Conservation (phyloP, 2,329 filamentous ascomycete species). For the Macrophomina phaseolina region DNA sequence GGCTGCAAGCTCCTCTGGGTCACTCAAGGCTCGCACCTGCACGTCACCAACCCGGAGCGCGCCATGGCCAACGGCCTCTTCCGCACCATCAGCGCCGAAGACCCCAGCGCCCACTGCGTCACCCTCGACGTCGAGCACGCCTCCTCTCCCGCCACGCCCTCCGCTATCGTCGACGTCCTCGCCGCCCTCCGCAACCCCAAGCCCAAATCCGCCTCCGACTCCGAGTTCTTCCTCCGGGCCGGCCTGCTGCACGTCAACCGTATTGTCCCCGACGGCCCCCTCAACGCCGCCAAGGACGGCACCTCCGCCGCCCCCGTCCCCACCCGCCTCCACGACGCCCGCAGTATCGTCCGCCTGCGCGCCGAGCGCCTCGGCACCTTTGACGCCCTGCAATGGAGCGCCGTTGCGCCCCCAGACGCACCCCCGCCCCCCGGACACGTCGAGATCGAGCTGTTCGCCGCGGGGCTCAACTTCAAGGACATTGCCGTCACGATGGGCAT, state of each 20-base stretch:
- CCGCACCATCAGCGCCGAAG: slow-evolving; percentile 16
- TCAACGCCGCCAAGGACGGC: slow-evolving; percentile 1
- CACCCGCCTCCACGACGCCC: slow-evolving; percentile 13
- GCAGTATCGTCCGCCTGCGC: slow-evolving; percentile 19
- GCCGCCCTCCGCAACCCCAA: background rate
- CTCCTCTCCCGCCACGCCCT: background rate
- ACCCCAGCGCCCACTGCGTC: background rate
- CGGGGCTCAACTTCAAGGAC: slow-evolving; percentile 33
- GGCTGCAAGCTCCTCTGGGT: slow-evolving; percentile 10
- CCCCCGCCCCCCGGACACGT: slow-evolving; percentile 29
- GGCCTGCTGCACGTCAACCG: slow-evolving; percentile 1
- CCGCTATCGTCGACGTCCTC: slow-evolving; percentile 1
- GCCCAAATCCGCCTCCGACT: background rate
- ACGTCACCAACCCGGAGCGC: background rate
- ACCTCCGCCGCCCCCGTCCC: background rate
- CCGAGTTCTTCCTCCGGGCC: slow-evolving; percentile 12
- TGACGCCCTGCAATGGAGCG: slow-evolving; percentile 28
- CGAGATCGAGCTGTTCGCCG: slow-evolving; percentile 31
- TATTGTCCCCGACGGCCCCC: background rate
- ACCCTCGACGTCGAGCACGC: slow-evolving; percentile 11
- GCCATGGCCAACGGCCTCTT: slow-evolving; percentile 3
- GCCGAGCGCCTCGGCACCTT: slow-evolving; percentile 29
- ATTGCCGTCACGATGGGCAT: slow-evolving; percentile 29
- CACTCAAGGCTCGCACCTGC: slow-evolving; percentile 7
- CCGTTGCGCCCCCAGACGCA: slow-evolving; percentile 8